phyloP scores from a whole-genome alignment of 495 filamentous ascomycete genomes.

The Emericellopsis terricola region DNA sequence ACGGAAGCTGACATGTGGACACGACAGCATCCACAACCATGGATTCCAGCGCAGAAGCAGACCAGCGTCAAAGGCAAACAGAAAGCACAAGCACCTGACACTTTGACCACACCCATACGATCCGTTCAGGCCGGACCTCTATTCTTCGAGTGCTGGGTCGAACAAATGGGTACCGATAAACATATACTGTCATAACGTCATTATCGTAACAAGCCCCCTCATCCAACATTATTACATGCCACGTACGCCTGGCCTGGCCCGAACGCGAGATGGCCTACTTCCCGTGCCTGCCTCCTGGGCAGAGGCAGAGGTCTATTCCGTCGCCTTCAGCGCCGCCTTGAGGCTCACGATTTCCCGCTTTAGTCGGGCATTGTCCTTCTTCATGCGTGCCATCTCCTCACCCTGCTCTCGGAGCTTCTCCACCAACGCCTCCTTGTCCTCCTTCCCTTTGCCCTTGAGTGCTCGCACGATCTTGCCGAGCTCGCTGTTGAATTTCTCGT shows the following conservation, averaged over 20 bases:
- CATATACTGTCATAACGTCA: no score
- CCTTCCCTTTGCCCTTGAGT: slow-evolving; percentile 46
- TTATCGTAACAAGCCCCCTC: neutral
- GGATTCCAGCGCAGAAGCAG: neutral
- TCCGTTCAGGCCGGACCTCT: slow-evolving; percentile 45
- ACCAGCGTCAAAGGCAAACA: neutral
- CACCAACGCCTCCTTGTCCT: slow-evolving; percentile 55
- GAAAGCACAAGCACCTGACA: no score
- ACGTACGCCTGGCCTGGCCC: no score
- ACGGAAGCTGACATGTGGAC: no score
- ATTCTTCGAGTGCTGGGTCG: slow-evolving; percentile 51
- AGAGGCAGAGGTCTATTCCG: no score
- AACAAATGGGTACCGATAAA: slow-evolving; percentile 30
- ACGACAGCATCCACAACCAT: no score
- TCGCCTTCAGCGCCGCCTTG: slow-evolving; percentile 25
- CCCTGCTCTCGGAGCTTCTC: slow-evolving; percentile 43
- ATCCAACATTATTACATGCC: neutral
- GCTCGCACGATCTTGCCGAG: slow-evolving; percentile 65
- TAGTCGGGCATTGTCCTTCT: slow-evolving; percentile 57
- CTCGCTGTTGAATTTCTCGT: slow-evolving; percentile 84
- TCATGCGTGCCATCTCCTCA: slow-evolving; percentile 51
- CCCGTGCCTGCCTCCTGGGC: no score
- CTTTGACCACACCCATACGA: slow-evolving; percentile 38
- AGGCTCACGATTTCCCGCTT: slow-evolving; percentile 33
- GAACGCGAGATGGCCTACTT: no score